Percentiles rank a stretch among this genome's conserved stretches.
These are phyloP conservation scores for Hysterangium stoloniferum DNA, from an alignment of 768 basidiomycete species.

Conservation along the genomic window DNA sequence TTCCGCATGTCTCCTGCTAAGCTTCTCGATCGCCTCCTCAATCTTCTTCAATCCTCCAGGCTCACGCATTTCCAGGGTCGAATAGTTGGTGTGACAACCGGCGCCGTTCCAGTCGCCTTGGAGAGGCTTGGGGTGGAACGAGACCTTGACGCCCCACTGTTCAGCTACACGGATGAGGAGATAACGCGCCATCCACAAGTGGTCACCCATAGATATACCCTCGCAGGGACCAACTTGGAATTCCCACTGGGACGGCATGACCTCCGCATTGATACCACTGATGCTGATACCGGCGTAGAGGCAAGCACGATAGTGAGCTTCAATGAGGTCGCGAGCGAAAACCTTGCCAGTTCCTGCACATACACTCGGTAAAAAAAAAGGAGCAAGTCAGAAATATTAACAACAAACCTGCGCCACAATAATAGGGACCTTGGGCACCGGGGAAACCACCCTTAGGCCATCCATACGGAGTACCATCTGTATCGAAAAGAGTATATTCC, in stretches of 20 bases:
- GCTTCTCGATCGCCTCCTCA: conserved; percentile 89
- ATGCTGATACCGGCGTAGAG: conserved; percentile 95
- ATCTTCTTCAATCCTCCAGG: conserved; percentile 89
- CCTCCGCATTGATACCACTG: conserved; percentile 98
- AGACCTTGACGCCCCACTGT: conserved; percentile 95
- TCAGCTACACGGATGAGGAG: conserved; percentile 93
- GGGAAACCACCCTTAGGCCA: conserved; percentile 99
- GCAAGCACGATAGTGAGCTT: conserved; percentile 98
- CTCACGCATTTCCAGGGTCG: conserved; percentile 90
- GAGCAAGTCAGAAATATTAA: not conserved
- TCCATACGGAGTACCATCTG: conserved; percentile 82
- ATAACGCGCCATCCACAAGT: conserved; percentile 98
- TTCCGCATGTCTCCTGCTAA: conserved; percentile 82
- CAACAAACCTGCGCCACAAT: conserved; percentile 91
- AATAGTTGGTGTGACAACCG: conserved; percentile 97
- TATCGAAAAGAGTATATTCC: conserved; percentile 96
- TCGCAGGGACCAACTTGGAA: conserved; percentile 99
- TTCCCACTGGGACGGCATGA: conserved; percentile 99
- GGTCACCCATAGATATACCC: conserved; percentile 98
- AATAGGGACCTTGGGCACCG: conserved; percentile 98
- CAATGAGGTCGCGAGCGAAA: conserved; percentile 96
- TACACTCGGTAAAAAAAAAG: not conserved
- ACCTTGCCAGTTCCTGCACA: conserved; percentile 86
- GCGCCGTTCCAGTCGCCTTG: conserved; percentile 99
- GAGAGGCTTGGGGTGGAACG: conserved; percentile 99